phyloP scores from a whole-genome alignment of 768 basidiomycete species.

The Trametes cinnabarina region DNA sequence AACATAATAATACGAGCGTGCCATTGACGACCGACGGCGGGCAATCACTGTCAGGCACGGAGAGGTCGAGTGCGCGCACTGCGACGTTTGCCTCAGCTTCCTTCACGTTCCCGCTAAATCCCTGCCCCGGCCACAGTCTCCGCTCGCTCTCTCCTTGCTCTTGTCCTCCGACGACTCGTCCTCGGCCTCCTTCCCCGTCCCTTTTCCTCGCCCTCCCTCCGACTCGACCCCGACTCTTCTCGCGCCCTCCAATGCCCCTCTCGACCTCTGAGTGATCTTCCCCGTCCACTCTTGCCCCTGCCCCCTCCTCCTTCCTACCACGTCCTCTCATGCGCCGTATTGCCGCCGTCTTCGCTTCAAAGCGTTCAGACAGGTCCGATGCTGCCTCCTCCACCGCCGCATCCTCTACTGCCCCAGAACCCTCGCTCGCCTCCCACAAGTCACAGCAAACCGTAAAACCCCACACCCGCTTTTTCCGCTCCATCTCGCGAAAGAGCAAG shows the following conservation, averaged over 20 bases:
- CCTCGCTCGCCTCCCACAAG: conserved; percentile 1
- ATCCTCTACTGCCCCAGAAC: conserved; percentile 16
- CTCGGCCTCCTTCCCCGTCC: conserved; percentile 1
- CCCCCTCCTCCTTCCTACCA: not conserved
- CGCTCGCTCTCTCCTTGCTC: conserved; percentile 6
- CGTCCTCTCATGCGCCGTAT: conserved; percentile 30
- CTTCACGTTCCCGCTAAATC: conserved; percentile 12
- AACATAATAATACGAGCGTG: too few relatives aligned
- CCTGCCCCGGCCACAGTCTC: conserved; percentile 6
- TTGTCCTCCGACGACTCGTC: conserved; percentile 11
- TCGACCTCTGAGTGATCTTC: conserved; percentile 15
- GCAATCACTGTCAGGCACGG: too few relatives aligned
- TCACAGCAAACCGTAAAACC: conserved; percentile 12
- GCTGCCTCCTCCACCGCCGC: conserved; percentile 24
- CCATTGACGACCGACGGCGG: too few relatives aligned
- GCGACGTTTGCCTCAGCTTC: conserved; percentile 2
- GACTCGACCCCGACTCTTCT: conserved; percentile 1
- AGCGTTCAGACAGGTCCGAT: conserved; percentile 43
- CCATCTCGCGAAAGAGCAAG: conserved; percentile 30
- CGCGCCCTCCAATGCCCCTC: conserved; percentile 14
- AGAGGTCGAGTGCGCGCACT: not conserved
- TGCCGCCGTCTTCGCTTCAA: conserved; percentile 50
- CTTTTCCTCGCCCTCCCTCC: conserved; percentile 5
- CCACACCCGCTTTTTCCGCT: conserved; percentile 27
- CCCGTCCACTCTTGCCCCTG: not conserved